Conservation (phyloP, 306 rosid genomes). For the Vicia faba region DNA sequence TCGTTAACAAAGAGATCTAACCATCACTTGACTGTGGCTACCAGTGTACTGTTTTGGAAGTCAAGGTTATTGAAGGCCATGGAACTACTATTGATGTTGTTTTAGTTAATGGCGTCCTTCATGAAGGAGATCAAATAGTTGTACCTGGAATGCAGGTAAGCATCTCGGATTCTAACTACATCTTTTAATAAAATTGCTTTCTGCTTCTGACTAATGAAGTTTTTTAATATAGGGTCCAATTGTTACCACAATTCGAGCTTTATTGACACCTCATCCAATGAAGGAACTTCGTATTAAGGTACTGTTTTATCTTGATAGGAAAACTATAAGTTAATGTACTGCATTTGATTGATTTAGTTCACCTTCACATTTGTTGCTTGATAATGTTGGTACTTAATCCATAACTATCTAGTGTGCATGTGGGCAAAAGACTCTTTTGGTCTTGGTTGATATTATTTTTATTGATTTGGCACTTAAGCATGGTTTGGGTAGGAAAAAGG, state of each 20-base stretch:
- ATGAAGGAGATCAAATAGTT: conserved; percentile 98
- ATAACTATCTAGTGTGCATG: background rate
- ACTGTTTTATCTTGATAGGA: background rate
- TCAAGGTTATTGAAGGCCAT: conserved; percentile 94
- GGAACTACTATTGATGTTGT: conserved; percentile 99
- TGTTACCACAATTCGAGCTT: conserved; percentile 84
- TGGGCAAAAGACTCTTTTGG: conserved; percentile 3
- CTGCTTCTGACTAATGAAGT: conserved; percentile 23
- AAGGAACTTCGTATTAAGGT: conserved; percentile 98
- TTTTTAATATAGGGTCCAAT: conserved; percentile 72
- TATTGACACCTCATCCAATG: conserved; percentile 97
- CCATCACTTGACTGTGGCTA: conserved; percentile 35
- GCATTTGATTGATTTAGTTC: background rate
- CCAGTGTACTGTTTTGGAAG: conserved; percentile 98
- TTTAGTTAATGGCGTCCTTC: conserved; percentile 92
- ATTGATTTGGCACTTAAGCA: conserved; percentile 1
- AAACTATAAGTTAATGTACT: background rate
- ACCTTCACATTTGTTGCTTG: conserved; percentile 10
- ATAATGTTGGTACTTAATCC: background rate
- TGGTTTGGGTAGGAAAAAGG: background rate
- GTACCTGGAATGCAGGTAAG: conserved; percentile 96
- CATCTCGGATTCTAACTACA: conserved; percentile 27
- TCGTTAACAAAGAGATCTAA: conserved; percentile 42
- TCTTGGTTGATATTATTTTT: conserved; percentile 2
- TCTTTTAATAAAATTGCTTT: conserved; percentile 1